Base-by-base conservation (phyloP, 2,329 filamentous ascomycete genomes). In the Lizonia empirigonia region DNA sequence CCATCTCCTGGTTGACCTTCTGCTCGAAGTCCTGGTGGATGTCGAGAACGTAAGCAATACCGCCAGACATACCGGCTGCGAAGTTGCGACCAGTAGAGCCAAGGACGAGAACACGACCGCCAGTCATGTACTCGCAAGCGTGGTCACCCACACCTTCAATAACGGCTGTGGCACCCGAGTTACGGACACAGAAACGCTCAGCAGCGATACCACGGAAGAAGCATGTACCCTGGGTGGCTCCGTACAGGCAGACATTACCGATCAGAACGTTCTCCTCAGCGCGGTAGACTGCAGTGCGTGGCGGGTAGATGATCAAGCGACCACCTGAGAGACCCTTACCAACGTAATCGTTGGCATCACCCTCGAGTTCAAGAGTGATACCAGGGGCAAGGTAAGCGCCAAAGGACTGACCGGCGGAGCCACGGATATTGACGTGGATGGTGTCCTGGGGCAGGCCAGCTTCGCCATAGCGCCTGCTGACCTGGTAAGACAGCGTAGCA, bases 81-180 rank as follows among this genome's bases (percentile, higher is more conserved):
- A 97, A 97, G 81, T 97, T 97, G 65, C 93, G 92, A 36, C 93
- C 93, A 70, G 91, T 96, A 67, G 84, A 85, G 51, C 93, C 93
- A 38, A 97, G 83, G 68, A 96, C 83, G 59, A 97, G 79, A 41
- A 97, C 82, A 70, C 92, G 90, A 71, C 93, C 93, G 72, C 93
- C 93, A 68, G 93, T 97, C 93, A 97, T 97, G 83, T 97, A 97
- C 81, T 97, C 93, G 72, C 92, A 97, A 57, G 91, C 90, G 73
- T 97, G 93, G 74, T 97, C 93, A 81, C 93, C 93, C 60, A 96
- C 85, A 77, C 93, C 93, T 77, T 97, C 93, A 56, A 97, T 92
- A 59, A 97, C 90, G n/a, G 93, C 91, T 22, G 88, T 96, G 41
- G 90, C 93, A 77, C 93, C 93, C 1, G 93, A 97, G 80, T 97